Percentiles rank a stretch among this genome's conserved stretches.
These are phyloP conservation scores for Eucalyptus microcorys DNA, from an alignment of 345 rosid species.

Conservation along the genomic window DNA sequence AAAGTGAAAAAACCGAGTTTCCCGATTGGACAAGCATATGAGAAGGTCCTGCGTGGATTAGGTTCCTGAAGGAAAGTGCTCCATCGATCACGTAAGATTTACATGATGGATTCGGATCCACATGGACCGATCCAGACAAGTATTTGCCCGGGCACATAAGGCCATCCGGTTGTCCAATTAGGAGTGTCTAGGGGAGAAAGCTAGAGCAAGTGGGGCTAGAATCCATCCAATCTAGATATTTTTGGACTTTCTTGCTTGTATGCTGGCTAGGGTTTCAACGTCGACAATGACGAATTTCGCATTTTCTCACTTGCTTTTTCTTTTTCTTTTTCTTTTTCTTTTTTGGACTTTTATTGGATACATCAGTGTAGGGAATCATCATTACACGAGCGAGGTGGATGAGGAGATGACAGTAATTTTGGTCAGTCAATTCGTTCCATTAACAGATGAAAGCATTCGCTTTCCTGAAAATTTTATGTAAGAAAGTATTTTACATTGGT, in stretches of 20 bases:
- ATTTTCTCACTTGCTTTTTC: not conserved
- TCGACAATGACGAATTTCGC: not conserved
- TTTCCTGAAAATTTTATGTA: not conserved
- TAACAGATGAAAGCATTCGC: not conserved
- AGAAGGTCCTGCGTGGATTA: not conserved
- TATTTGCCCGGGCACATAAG: not conserved
- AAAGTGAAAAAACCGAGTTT: not conserved
- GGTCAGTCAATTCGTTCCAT: not conserved
- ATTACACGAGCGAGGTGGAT: not conserved
- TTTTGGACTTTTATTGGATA: not conserved
- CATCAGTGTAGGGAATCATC: not conserved
- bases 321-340: not conserved
- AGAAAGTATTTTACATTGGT: not conserved
- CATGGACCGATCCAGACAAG: not conserved
- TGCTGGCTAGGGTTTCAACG: not conserved
- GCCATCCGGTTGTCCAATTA: not conserved
- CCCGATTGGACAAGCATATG: not conserved
- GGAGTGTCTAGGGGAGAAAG: not conserved
- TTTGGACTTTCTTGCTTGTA: not conserved
- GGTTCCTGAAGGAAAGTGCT: not conserved
- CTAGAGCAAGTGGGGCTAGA: not conserved
- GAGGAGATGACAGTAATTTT: not conserved
- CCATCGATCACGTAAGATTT: not conserved
- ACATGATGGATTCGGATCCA: not conserved
- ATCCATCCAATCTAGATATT: not conserved